Percentiles rank a stretch among this genome's conserved stretches.
Evolutionary conservation across 306 rosid genomes (phyloP).

Genomic region (Fagus sylvatica): DNA sequence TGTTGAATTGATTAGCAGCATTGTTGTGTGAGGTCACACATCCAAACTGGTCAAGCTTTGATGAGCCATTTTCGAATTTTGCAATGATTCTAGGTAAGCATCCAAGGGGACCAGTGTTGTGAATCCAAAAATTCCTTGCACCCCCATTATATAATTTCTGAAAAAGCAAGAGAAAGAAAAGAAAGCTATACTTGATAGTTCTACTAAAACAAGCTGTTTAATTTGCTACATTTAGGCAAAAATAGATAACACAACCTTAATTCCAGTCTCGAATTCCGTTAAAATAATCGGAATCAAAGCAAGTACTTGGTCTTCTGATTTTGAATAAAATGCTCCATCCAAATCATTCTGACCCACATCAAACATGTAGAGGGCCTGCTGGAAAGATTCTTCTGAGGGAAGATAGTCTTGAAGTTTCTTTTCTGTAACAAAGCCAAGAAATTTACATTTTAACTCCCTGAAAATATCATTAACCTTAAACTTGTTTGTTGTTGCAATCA

Average conservation of each 20-base stretch:
- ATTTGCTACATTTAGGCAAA: neutral
- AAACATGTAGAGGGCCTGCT: slow-evolving; percentile 35
- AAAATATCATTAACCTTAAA: neutral
- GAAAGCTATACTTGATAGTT: neutral
- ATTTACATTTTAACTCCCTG: neutral
- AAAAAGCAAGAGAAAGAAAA: neutral
- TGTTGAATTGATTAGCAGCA: slow-evolving; percentile 36
- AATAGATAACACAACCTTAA: slow-evolving; percentile 15
- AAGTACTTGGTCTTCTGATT: slow-evolving; percentile 31
- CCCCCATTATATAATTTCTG: slow-evolving; percentile 39
- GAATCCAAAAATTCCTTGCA: slow-evolving; percentile 43
- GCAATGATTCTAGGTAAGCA: slow-evolving; percentile 38
- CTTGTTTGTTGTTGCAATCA: neutral
- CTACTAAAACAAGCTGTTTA: neutral
- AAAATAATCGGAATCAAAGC: slow-evolving; percentile 28
- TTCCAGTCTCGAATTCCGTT: slow-evolving; percentile 30
- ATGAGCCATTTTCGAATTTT: slow-evolving; percentile 29
- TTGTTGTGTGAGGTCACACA: slow-evolving; percentile 38
- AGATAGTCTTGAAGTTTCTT: slow-evolving; percentile 17
- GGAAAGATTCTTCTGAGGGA: slow-evolving; percentile 33
- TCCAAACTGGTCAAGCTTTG: slow-evolving; percentile 34
- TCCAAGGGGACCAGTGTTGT: slow-evolving; percentile 48
- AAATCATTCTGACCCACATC: slow-evolving; percentile 48
- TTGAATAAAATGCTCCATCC: slow-evolving; percentile 31
- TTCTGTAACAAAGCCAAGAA: slow-evolving; percentile 13